These are phyloP conservation scores for Teunomyces panamensis DNA, from an alignment of 805 yeast species.

Conservation along the genomic window DNA sequence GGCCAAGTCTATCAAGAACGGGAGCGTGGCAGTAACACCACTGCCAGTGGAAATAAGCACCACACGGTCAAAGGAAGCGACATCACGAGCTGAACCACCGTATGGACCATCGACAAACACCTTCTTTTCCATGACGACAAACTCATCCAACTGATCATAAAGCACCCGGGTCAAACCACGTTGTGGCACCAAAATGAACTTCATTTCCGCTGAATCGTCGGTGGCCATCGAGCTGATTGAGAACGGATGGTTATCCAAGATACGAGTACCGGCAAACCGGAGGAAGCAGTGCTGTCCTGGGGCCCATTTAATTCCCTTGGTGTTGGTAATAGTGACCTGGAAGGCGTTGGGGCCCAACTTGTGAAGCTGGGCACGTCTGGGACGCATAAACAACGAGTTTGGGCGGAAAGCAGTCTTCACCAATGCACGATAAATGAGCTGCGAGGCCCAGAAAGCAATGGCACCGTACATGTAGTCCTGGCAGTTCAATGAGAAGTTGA, in stretches of 20 bases:
- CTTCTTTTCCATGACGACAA: conserved; percentile 20
- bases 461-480: conserved; percentile 49
- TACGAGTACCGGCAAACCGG: conserved; percentile 42
- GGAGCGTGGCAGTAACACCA: conserved; percentile 50
- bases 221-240: conserved; percentile 39
- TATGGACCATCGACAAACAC: conserved; percentile 56
- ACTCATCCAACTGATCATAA: conserved; percentile 27
- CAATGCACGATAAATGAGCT: conserved; percentile 44
- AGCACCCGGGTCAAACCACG: conserved; percentile 45
- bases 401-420: conserved; percentile 48
- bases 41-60: conserved; percentile 47
- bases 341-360: conserved; percentile 23
- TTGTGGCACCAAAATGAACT: conserved; percentile 44
- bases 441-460: conserved; percentile 50
- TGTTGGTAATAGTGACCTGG: conserved; percentile 33
- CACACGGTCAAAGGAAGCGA: conserved; percentile 42
- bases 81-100: conserved; percentile 50
- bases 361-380: conserved; percentile 32
- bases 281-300: conserved; percentile 58
- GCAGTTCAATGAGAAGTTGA: conserved; percentile 28
- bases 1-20: conserved; percentile 34
- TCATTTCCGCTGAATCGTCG: conserved; percentile 27
- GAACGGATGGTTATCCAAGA: conserved; percentile 57
- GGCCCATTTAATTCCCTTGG: conserved; percentile 41
- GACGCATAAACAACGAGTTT: conserved; percentile 35